Evolutionary conservation across 768 basidiomycete genomes (phyloP).

Genomic region (Butyriboletus loyo): DNA sequence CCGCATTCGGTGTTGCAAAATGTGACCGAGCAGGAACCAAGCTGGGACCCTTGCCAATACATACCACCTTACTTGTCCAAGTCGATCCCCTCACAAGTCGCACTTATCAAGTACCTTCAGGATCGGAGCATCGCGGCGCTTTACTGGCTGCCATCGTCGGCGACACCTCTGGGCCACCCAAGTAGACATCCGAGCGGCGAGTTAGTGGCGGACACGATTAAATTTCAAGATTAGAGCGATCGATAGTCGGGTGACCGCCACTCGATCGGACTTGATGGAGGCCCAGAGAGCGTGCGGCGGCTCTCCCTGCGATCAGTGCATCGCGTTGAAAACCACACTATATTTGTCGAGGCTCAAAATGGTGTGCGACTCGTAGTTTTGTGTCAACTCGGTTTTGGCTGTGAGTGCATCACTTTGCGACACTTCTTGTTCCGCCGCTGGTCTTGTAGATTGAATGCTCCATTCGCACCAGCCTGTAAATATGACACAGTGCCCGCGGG

Average conservation of each 20-base stretch:
- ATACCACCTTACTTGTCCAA: no score
- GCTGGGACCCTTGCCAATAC: no score
- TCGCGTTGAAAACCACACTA: background rate
- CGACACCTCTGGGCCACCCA: background rate
- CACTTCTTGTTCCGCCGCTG: background rate
- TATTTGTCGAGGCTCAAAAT: background rate
- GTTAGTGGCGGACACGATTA: background rate
- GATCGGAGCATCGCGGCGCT: background rate
- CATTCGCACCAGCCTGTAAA: background rate
- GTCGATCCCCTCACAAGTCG: no score
- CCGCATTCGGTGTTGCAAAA: background rate
- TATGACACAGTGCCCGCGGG: background rate
- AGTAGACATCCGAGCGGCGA: background rate
- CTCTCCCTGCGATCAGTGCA: background rate
- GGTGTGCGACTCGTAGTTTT: background rate
- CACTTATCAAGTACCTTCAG: no score
- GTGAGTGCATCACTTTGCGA: background rate
- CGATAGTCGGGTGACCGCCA: no score
- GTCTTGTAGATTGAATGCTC: background rate
- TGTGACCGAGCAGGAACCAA: background rate
- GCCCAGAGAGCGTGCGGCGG: no score
- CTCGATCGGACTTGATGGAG: no score
- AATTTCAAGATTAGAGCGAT: no score
- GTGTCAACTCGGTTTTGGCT: background rate
- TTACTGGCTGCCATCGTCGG: background rate